phyloP scores from a whole-genome alignment of 225 moss, liverwort and hornwort genomes.

The Bryoerythrophyllum caledonicum region DNA sequence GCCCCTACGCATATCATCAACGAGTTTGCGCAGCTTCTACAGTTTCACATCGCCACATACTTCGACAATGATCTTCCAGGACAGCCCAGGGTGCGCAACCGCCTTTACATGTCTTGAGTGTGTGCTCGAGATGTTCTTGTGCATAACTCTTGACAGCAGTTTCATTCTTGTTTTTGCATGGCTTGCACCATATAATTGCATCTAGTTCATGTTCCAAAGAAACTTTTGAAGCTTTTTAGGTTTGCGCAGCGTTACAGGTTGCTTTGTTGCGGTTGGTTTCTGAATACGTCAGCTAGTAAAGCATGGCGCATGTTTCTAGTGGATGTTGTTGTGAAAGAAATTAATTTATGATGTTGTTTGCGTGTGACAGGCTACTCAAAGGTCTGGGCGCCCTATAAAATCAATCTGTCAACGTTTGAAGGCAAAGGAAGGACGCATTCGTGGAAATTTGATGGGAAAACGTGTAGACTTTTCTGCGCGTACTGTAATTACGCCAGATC shows the following conservation, averaged over 20 bases:
- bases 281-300: neutral
- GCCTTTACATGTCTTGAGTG: constrained; percentile 9
- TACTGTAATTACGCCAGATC: constrained; percentile 98
- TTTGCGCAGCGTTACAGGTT: neutral
- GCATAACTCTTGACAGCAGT: neutral
- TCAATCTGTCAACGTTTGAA: constrained; percentile 97
- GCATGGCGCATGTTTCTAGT: neutral
- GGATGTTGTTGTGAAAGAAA: neutral
- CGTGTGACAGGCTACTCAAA: constrained; percentile 79
- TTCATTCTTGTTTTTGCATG: neutral
- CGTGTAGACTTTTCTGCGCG: constrained; percentile 99
- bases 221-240: neutral
- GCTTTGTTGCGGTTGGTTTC: constrained; percentile 1
- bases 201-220: neutral
- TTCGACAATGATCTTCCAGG: constrained; percentile 99
- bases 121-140: neutral
- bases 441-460: constrained; percentile 99
- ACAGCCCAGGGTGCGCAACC: constrained; percentile 79
- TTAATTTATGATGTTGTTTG: neutral
- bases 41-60: constrained; percentile 98
- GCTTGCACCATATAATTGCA: neutral
- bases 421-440: constrained; percentile 98
- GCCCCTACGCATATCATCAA: constrained; percentile 98
- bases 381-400: constrained; percentile 98
- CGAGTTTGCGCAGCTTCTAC: constrained; percentile 98